Evolutionary conservation across 208 protist genomes (phyloP), one percentile per base, ranked within the genome.

Genomic region (Leptomonas seymouri): DNA sequence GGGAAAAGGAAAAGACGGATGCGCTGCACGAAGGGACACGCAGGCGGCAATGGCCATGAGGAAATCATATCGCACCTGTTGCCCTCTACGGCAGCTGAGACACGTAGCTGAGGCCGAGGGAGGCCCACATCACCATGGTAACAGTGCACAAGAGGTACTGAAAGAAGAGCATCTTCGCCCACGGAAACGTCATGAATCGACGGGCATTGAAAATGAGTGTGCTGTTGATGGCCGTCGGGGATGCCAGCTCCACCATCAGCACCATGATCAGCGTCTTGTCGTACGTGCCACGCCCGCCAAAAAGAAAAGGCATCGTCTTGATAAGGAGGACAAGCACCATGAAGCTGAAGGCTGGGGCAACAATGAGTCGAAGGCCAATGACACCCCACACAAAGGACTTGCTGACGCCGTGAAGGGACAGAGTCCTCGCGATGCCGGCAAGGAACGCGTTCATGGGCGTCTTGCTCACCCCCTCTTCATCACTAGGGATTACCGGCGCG

Each of bases 161-260:
- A 45, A 87, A 89, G 49, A 93, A 87, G 8, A 95, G 79, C 87
- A 93, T 90, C 63, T 84, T 90, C 0, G 87, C 71, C 85, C 86
- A 93, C 28, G 62, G 71, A 20, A 76, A 85, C 21, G 76, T 79
- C 84, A 92, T 91, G 65, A 84, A 95, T 28, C 86, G 75, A 15
- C 66, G 63, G 0, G 71, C 51, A 59, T 85, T 88, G 69, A 91
- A 95, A 42, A 93, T 60, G 34, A 95, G 67, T 1, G 82, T 72
- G 66, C 75, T 87, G 78, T 93, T 91, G 57, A 95, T 89, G 18
- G 90, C 90, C 1, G 87, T 86, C n/a, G 90, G 90, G 14, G 84
- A 74, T 1, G 84, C 73, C 15, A 89, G 48, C 71, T 95, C 76
- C 27, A 86, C 73, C 51, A 92, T 74, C 28, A 95, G 74, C 45